phyloP scores from a whole-genome alignment of 1,284 basidiomycete species.

The Cutaneotrichosporon arboriforme region DNA sequence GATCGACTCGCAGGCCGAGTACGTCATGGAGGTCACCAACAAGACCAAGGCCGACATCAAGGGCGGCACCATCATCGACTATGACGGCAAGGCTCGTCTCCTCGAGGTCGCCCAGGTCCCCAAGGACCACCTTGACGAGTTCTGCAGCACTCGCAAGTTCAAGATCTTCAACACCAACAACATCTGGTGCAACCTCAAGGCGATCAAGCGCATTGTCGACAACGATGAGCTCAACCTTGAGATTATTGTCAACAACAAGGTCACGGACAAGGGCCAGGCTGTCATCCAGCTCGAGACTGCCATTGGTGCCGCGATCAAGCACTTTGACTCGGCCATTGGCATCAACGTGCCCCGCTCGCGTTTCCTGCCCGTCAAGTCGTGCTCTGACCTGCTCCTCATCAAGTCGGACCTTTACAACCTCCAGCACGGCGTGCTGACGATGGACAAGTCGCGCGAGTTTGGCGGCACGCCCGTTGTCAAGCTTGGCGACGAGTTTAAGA shows the following conservation, averaged over 20 bases:
- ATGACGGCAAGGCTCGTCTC: constrained; percentile 82
- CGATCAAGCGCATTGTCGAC: constrained; percentile 92
- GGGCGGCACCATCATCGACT: constrained; percentile 97
- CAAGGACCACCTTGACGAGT: constrained; percentile 95
- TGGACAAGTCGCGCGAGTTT: constrained; percentile 87
- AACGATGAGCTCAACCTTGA: constrained; percentile 78
- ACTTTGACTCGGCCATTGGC: constrained; percentile 68
- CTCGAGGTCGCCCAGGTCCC: constrained; percentile 99
- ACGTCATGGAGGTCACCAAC: constrained; percentile 99
- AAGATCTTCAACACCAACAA: constrained; percentile 79
- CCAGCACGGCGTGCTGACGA: constrained; percentile 86
- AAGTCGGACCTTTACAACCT: constrained; percentile 96
- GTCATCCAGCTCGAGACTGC: constrained; percentile 90
- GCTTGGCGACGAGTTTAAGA: constrained; percentile 69
- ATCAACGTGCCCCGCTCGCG: constrained; percentile 96
- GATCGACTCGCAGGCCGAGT: constrained; percentile 80
- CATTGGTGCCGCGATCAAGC: constrained; percentile 88
- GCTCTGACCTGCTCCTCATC: constrained; percentile 87
- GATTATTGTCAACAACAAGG: constrained; percentile 83
- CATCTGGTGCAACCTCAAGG: constrained; percentile 76
- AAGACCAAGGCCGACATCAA: constrained; percentile 99
- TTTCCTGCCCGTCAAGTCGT: constrained; percentile 85
- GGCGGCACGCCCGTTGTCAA: constrained; percentile 94
- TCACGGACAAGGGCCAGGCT: constrained; percentile 76
- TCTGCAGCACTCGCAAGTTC: constrained; percentile 82